Conservation (phyloP, 768 basidiomycete genomes). For the Melanogaster broomeanus region DNA sequence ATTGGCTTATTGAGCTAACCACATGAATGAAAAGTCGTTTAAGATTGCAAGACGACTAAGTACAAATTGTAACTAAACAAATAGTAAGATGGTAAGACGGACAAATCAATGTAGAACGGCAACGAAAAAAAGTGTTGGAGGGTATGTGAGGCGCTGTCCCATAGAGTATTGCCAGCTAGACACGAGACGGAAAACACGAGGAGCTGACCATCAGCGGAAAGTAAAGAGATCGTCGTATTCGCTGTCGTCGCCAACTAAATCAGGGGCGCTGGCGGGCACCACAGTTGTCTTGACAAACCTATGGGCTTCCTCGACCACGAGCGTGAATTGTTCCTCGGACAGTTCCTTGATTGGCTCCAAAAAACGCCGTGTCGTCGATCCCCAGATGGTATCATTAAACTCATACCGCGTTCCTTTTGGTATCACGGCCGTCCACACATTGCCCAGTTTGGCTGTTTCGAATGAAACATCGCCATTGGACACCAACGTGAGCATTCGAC, state of each 20-base stretch:
- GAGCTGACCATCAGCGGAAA: neutral
- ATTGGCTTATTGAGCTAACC: neutral
- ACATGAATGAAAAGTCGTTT: neutral
- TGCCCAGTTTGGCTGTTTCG: neutral
- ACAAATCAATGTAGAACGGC: neutral
- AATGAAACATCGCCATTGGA: slow-evolving; percentile 1
- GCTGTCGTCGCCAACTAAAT: neutral
- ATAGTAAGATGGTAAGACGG: neutral
- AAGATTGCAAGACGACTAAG: neutral
- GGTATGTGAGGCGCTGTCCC: neutral
- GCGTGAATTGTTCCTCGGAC: slow-evolving; percentile 1
- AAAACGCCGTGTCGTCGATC: slow-evolving; percentile 3
- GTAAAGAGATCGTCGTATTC: too few relatives aligned
- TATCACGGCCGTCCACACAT: slow-evolving; percentile 7
- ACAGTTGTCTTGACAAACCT: neutral
- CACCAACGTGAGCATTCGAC: slow-evolving; percentile 4
- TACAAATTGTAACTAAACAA: neutral
- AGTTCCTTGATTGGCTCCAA: slow-evolving; percentile 6
- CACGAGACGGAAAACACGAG: too few relatives aligned
- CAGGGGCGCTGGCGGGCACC: neutral
- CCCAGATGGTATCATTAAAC: slow-evolving; percentile 13
- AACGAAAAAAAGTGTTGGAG: neutral
- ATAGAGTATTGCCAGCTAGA: neutral
- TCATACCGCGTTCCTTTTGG: slow-evolving; percentile 8
- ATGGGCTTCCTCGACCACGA: slow-evolving; percentile 1